Base-by-base conservation (phyloP, 75 land plant genomes). In the Isoetes taiwanensis region DNA sequence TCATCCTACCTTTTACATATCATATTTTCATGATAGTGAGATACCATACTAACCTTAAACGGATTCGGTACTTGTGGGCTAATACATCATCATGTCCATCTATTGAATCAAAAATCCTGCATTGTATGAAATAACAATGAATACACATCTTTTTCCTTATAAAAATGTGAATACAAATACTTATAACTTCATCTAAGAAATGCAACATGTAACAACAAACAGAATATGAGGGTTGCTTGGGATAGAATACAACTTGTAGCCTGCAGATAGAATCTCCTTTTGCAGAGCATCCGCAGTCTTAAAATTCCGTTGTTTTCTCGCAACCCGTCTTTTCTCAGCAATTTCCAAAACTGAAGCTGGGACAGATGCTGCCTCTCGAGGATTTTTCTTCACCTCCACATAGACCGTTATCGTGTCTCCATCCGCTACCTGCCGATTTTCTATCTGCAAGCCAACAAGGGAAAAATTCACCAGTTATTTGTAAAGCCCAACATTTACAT, bases 361-460 rank as follows among this genome's bases (percentile, higher is more conserved):
- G 9, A 85, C 80, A 39, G 14, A 37, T 2, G 76, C 64, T 3
- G 81, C 61, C 68, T 90, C 91, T 52, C 80, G 67, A 1, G 91
- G 58, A 34, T 74, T 62, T 3, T 48, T 62, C 11, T 38, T 35
- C 0, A 78, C 61, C 58, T 86, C 85, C 1, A 90, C 91, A 54
- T 74, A 90, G 2, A 90, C 84, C 0, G 79, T 85, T 3, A 90
- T 37, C 2, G 86, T 85, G 67, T 90, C 96, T 1, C 96, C 96
- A 64, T 90, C 96, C 39, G 79, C 73, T 26, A 82, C 80, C 30
- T 72, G 75, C 42, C 64, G 79, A 1, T 62, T 78, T 58, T 85
- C 84, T n/a, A 85, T 77, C 96, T 89, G 43, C 3, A 31, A 33
- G 43, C 8, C n/a, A 17, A 23, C 16, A 25, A 30, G 9, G 25